Conservation (phyloP, 805 yeast species). For the Kodamaea neixiangensis region DNA sequence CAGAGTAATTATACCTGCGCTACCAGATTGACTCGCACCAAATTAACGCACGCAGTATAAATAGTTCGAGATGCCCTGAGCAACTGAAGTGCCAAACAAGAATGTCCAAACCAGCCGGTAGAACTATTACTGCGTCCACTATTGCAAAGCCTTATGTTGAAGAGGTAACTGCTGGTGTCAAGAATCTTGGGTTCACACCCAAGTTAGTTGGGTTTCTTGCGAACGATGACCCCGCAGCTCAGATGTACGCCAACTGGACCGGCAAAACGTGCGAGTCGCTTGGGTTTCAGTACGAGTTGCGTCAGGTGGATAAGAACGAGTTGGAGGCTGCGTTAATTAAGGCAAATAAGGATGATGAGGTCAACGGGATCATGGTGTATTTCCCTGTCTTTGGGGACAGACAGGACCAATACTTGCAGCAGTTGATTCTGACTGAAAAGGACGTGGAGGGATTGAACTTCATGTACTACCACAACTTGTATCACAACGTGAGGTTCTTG, state of each 20-base stretch:
- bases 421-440: slow-evolving; percentile 84
- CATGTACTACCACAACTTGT: slow-evolving; percentile 88
- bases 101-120: slow-evolving; percentile 54
- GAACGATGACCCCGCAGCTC: slow-evolving; percentile 92
- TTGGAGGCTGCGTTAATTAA: slow-evolving; percentile 79
- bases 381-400: slow-evolving; percentile 96
- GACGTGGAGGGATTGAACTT: slow-evolving; percentile 97
- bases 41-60: slow-evolving; percentile 1
- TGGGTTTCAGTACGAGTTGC: slow-evolving; percentile 82
- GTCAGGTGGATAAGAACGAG: slow-evolving; percentile 74
- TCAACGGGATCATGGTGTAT: slow-evolving; percentile 94
- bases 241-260: slow-evolving; percentile 95
- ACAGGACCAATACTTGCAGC: slow-evolving; percentile 95
- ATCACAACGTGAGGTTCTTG: slow-evolving; percentile 85
- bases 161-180: slow-evolving; percentile 66
- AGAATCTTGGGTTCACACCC: slow-evolving; percentile 58
- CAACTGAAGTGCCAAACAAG: slow-evolving; percentile 1
- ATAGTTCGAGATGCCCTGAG: slow-evolving; percentile 4
- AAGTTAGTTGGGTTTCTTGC: slow-evolving; percentile 89
- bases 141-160: slow-evolving; percentile 80
- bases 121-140: slow-evolving; percentile 82
- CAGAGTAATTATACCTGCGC: slow-evolving; percentile 4
- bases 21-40: slow-evolving; percentile 8
- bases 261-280: slow-evolving; percentile 82
- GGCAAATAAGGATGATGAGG: slow-evolving; percentile 74